phyloP scores from a whole-genome alignment of 2,329 filamentous ascomycete species.

The Aaosphaeria arxii region DNA sequence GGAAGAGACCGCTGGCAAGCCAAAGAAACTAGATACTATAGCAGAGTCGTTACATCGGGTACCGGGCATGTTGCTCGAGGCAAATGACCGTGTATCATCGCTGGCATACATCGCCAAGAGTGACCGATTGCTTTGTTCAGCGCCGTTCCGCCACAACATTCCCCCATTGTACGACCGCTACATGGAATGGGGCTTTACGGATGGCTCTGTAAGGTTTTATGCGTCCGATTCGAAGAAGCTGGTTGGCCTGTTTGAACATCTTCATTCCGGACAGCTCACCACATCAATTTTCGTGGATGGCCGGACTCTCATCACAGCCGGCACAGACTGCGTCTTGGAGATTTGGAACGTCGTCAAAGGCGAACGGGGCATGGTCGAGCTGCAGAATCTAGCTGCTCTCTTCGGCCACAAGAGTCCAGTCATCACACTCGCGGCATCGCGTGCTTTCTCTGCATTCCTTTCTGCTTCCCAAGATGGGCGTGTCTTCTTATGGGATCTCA shows the following conservation, averaged over 20 bases:
- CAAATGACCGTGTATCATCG: conserved; percentile 75
- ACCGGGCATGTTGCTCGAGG: conserved; percentile 72
- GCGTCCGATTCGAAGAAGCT: conserved; percentile 77
- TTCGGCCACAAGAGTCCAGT: conserved; percentile 89
- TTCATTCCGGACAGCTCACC: conserved; percentile 88
- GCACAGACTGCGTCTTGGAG: conserved; percentile 86
- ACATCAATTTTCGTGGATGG: conserved; percentile 83
- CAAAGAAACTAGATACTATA: conserved; percentile 71
- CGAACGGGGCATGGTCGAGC: conserved; percentile 65
- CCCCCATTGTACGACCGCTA: conserved; percentile 85
- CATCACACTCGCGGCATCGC: conserved; percentile 76
- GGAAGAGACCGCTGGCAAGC: conserved; percentile 64
- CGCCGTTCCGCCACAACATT: conserved; percentile 81
- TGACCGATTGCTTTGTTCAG: conserved; percentile 79
- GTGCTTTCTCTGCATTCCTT: conserved; percentile 83
- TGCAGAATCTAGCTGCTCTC: conserved; percentile 74
- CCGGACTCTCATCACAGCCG: conserved; percentile 85
- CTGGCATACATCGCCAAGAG: conserved; percentile 75
- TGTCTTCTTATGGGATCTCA: conserved; percentile 90
- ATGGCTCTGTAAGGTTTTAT: conserved; percentile 90
- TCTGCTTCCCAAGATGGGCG: conserved; percentile 80
- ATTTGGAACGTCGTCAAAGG: conserved; percentile 71
- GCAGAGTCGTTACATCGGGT: conserved; percentile 74
- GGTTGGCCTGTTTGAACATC: conserved; percentile 86
- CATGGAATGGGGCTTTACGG: conserved; percentile 93